phyloP scores from a whole-genome alignment of 2,329 filamentous ascomycete genomes.

The Cadophora malorum region DNA sequence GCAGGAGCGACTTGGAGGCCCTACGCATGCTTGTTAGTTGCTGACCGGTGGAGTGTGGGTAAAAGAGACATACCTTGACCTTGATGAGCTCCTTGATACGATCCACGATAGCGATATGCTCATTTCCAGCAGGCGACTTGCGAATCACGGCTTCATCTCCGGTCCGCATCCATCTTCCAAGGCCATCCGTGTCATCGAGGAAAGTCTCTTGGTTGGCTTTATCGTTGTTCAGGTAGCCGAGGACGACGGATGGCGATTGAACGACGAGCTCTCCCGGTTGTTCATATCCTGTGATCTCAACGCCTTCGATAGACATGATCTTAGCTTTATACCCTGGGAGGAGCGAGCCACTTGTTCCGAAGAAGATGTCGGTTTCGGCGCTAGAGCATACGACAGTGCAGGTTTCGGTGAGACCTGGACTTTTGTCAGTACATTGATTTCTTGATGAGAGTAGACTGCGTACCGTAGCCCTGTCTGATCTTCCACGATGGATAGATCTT shows the following conservation, averaged over 20 bases:
- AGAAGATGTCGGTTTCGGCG: constrained; percentile 66
- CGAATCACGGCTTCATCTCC: constrained; percentile 82
- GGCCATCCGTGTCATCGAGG: constrained; percentile 64
- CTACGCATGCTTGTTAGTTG: constrained; percentile 40
- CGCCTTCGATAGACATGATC: constrained; percentile 70
- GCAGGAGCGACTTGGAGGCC: constrained; percentile 84
- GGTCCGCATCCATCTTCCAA: constrained; percentile 73
- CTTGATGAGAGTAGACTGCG: constrained; percentile 21
- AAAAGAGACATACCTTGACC: constrained; percentile 63
- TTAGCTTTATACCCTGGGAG: constrained; percentile 69
- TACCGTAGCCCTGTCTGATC: constrained; percentile 76
- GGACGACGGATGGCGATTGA: constrained; percentile 75
- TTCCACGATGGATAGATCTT: constrained; percentile 67
- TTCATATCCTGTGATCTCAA: constrained; percentile 69
- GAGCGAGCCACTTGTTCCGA: constrained; percentile 75
- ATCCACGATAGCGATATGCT: constrained; percentile 87
- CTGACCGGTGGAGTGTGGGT: neutral
- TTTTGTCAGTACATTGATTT: neutral
- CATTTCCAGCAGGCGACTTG: constrained; percentile 67
- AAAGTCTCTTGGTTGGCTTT: constrained; percentile 85
- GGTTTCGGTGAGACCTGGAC: constrained; percentile 75
- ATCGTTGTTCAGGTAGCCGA: constrained; percentile 88
- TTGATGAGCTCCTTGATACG: constrained; percentile 82
- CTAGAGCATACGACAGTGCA: constrained; percentile 71
- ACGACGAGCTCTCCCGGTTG: constrained; percentile 82